A percentile compares a stretch with the other conserved stretches of the same genome.
Evolutionary conservation across 345 rosid species (phyloP).

Genomic region (Acer yangbiense): DNA sequence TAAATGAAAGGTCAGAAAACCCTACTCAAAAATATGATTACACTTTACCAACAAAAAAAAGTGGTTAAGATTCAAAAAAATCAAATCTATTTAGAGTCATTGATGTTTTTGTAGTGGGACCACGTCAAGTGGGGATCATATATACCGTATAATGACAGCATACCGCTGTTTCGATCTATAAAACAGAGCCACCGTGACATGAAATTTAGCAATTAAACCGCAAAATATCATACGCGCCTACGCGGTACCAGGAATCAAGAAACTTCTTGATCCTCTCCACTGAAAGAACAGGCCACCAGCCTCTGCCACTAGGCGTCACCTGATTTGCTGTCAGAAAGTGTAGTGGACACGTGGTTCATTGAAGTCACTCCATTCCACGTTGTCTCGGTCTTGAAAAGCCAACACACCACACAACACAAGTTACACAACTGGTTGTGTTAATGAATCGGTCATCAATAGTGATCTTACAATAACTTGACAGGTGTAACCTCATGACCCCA

Average conservation of each 20-base stretch:
- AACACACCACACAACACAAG: background rate
- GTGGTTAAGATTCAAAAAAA: background rate
- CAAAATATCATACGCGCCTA: constrained; percentile 20
- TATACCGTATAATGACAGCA: background rate
- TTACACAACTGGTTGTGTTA: too few species aligned
- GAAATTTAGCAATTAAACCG: background rate
- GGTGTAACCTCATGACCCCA: constrained; percentile 27
- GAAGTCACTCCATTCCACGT: background rate
- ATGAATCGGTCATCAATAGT: background rate
- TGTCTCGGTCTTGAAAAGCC: background rate
- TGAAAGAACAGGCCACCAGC: too few species aligned
- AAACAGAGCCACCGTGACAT: too few species aligned
- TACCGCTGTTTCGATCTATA: background rate
- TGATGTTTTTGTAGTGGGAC: background rate
- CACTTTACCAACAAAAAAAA: background rate
- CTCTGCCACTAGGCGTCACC: constrained; percentile 21
- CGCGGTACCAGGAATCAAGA: constrained; percentile 32
- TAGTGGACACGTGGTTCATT: constrained; percentile 27
- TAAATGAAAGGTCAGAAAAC: too few species aligned
- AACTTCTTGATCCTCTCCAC: constrained; percentile 23
- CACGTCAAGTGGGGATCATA: background rate
- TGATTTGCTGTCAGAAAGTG: constrained; percentile 6
- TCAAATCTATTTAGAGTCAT: background rate
- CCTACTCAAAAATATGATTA: background rate
- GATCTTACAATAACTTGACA: constrained; percentile 30